A percentile compares a stretch with the other conserved stretches of the same genome.
phyloP scores from a whole-genome alignment of 2,329 filamentous ascomycete genomes.

The Calonectria pseudoturangicola region DNA sequence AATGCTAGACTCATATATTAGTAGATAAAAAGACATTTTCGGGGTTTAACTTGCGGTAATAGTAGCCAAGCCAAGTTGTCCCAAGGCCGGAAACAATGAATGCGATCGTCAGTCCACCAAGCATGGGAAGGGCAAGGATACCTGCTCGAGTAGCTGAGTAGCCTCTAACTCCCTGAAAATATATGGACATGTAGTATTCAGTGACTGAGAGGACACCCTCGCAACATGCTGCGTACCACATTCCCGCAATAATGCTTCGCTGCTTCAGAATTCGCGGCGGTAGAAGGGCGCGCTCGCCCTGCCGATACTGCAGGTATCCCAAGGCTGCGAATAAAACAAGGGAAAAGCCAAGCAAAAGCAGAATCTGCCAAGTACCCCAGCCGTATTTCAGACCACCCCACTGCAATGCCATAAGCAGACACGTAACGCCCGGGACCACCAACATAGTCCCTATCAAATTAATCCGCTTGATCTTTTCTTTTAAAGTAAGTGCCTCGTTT shows the following conservation, averaged over 20 bases:
- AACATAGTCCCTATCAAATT: conserved; percentile 42
- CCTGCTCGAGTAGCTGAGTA: conserved; percentile 47
- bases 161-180: conserved; percentile 52
- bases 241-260: conserved; percentile 50
- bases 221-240: conserved; percentile 50
- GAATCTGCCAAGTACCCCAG: conserved; percentile 50
- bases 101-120: conserved; percentile 43
- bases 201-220: conserved; percentile 50
- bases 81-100: conserved; percentile 50
- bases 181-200: conserved; percentile 54
- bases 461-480: conserved; percentile 45
- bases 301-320: conserved; percentile 46
- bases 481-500: conserved; percentile 22
- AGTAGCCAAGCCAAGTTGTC: conserved; percentile 49
- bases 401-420: conserved; percentile 51
- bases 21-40: accelerated
- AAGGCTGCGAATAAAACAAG: conserved; percentile 37
- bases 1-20: conserved; percentile 43
- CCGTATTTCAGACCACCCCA: conserved; percentile 51
- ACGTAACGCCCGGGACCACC: conserved; percentile 44
- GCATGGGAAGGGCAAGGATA: conserved; percentile 49
- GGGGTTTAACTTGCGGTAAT: conserved; percentile 44
- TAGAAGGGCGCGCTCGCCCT: conserved; percentile 45
- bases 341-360: conserved; percentile 43
- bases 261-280: conserved; percentile 49